Conservation (phyloP, 2,329 filamentous ascomycete species). For the Pseudophaeomoniella oleicola region DNA sequence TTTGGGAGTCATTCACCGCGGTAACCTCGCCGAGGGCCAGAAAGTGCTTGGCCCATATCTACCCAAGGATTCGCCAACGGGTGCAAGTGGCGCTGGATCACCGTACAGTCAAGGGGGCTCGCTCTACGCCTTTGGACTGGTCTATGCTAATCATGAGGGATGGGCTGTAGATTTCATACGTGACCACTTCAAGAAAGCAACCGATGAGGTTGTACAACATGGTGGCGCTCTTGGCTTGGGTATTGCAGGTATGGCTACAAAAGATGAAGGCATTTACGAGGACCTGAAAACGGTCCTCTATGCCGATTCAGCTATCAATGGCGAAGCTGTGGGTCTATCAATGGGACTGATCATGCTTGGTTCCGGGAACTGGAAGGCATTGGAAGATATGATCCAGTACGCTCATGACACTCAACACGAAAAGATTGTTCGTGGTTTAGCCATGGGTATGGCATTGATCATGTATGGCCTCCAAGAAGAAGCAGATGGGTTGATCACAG, state of each 20-base stretch:
- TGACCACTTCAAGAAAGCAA: conserved; percentile 32
- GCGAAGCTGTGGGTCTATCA: conserved; percentile 84
- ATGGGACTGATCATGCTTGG: conserved; percentile 99
- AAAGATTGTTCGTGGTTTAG: conserved; percentile 93
- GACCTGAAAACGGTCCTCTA: conserved; percentile 81
- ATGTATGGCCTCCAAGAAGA: conserved; percentile 95
- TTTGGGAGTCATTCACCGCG: conserved; percentile 88
- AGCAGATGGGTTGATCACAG: conserved; percentile 87
- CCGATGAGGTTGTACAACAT: conserved; percentile 79
- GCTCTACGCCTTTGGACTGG: conserved; percentile 85
- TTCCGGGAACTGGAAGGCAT: conserved; percentile 83
- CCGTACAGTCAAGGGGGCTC: conserved; percentile 94
- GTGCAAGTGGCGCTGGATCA: conserved; percentile 62
- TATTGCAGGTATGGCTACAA: conserved; percentile 95
- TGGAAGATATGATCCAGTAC: conserved; percentile 96
- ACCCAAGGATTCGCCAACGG: conserved; percentile 48
- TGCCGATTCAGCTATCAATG: conserved; percentile 88
- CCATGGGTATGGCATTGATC: conserved; percentile 92
- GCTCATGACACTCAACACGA: conserved; percentile 97
- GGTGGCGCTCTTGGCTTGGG: conserved; percentile 89
- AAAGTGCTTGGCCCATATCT: conserved; percentile 92
- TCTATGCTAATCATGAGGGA: conserved; percentile 93
- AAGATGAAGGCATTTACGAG: conserved; percentile 78
- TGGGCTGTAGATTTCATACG: conserved; percentile 47
- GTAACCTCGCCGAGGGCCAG: conserved; percentile 82